Evolutionary conservation across 768 basidiomycete species (phyloP).

Genomic region (Boletus pseudo-olivaceus): DNA sequence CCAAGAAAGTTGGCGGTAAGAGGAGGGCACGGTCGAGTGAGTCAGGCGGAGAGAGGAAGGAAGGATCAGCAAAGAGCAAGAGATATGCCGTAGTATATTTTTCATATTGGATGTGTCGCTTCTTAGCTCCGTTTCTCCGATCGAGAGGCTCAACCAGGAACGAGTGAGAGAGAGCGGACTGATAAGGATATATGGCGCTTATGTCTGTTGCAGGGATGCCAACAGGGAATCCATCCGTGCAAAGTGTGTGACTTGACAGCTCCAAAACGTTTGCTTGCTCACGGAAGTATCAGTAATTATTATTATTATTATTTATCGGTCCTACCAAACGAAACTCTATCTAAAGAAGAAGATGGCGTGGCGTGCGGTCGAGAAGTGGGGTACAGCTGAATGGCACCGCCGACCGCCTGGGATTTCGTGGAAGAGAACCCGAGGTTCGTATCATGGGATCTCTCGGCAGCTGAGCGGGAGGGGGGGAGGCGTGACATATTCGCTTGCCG

Average conservation of each 20-base stretch:
- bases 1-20: no score
- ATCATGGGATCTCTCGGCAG: constrained; percentile 8
- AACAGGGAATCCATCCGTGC: neutral
- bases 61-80: no score
- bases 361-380: no score
- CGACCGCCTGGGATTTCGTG: neutral
- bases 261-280: no score
- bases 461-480: constrained; percentile 7
- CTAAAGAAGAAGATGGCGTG: no score
- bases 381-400: no score
- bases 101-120: constrained; percentile 8
- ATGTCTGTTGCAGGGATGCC: constrained; percentile 10
- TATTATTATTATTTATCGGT: no score
- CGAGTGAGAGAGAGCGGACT: neutral
- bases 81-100: neutral
- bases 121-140: constrained; percentile 24
- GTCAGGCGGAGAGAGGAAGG: no score
- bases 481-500: constrained; percentile 13
- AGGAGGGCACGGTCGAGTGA: no score
- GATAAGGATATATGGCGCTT: constrained; percentile 18
- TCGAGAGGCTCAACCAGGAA: constrained; percentile 17
- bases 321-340: no score
- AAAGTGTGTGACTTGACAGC: no score
- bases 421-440: constrained; percentile 13
- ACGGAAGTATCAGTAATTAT: no score